phyloP scores from a whole-genome alignment of 176 grass and related monocot genomes.

The Urochloa ruziziensis region DNA sequence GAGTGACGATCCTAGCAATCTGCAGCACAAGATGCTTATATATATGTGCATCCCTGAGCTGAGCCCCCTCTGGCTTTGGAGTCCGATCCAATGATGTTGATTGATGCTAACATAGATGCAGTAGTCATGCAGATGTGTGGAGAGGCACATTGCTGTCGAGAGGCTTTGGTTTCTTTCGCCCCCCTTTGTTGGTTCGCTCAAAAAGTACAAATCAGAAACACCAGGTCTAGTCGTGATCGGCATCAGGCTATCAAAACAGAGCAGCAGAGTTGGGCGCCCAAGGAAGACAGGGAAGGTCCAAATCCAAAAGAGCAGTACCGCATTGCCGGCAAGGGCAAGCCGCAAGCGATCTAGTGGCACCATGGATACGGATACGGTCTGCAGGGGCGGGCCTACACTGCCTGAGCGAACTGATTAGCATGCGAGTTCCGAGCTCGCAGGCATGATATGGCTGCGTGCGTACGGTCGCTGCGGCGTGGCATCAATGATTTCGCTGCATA shows the following conservation, averaged over 20 bases:
- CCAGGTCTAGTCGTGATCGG: slow-evolving; percentile 45
- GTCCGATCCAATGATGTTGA: slow-evolving; percentile 46
- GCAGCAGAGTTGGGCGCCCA: not conserved
- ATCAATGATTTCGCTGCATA: slow-evolving; percentile 1
- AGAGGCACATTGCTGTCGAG: not conserved
- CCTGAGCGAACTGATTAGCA: slow-evolving; percentile 23
- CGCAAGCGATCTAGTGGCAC: not conserved
- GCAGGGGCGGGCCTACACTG: not conserved
- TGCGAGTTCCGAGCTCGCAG: not conserved
- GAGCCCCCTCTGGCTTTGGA: slow-evolving; percentile 28
- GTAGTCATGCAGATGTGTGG: slow-evolving; percentile 19
- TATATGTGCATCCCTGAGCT: not conserved
- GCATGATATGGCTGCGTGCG: slow-evolving; percentile 9
- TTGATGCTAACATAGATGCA: not conserved
- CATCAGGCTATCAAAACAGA: no score
- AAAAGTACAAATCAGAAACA: slow-evolving; percentile 35
- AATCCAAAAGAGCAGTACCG: slow-evolving; percentile 34
- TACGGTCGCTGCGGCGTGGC: not conserved
- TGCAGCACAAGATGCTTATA: not conserved
- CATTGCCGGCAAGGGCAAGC: not conserved
- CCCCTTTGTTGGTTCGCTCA: slow-evolving; percentile 38
- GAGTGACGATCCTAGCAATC: not conserved
- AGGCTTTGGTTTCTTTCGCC: not conserved
- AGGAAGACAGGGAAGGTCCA: slow-evolving; percentile 42
- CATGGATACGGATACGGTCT: not conserved